Evolutionary conservation across 2,329 filamentous ascomycete species (phyloP), one percentile per base, ranked within the genome.

Genomic region (Ophiostoma quercus): DNA sequence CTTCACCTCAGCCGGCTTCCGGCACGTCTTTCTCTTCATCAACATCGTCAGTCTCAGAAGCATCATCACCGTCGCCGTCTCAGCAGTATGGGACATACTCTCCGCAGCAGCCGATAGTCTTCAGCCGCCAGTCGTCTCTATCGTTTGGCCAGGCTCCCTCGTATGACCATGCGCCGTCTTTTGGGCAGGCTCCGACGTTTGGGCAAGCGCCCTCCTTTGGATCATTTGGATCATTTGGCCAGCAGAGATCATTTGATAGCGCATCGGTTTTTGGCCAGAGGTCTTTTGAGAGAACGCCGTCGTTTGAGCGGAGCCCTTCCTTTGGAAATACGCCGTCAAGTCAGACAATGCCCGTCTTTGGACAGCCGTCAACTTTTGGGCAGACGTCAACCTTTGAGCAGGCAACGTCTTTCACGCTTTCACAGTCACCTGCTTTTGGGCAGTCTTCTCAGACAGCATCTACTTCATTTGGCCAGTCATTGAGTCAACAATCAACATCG

Each of bases 41-140:
- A 25, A 22, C 51, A 3, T 57, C 51, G 51, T 57, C 51, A 3
- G 2, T 12, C 12, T 57, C 22, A 22, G 25, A 16, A 8, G 19
- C 22, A 12, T 57, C 9, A 25, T 47, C 43, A 19, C 7, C 43
- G 5, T 47, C 43, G 43, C 8, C 14, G 8, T 32, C 32, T 16
- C 22, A 62, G 16, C 57, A 62, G 25, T 12, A 57, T 32, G 25
- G 57, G 25, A 32, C 57, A 34, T 62, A 34, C 25, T 62, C 65
- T 6, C 34, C 63, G 29, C 63, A 71, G 69, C 74, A 19, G 6
- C 67, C 51, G 32, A 16, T 11, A 43, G 34, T 8, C 14, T 34
- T 39, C 39, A 43, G 47, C 41, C 63, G 2, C 9, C 8, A 12
- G 47, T 29, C 34, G 11, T 39, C 62, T 39, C 16, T 32, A 6